phyloP scores from a whole-genome alignment of 176 grass and related monocot genomes.

The Bromus sterilis region DNA sequence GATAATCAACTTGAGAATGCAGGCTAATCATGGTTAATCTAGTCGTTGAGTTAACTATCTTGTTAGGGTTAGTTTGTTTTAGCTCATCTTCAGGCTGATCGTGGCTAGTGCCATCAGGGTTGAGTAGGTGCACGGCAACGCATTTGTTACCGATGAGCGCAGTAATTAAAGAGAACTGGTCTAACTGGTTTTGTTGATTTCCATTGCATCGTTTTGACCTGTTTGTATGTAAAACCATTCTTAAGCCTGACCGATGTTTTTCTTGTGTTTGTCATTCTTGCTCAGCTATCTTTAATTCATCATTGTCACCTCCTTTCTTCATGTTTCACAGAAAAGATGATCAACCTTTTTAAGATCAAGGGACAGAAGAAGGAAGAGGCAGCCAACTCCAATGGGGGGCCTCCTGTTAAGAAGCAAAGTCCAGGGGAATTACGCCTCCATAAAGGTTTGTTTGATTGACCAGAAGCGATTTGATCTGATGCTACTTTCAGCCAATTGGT shows the following conservation, averaged over 20 bases:
- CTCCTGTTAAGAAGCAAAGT: constrained; percentile 51
- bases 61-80: no score
- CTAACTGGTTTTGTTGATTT: background rate
- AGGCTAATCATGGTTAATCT: no score
- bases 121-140: background rate
- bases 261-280: background rate
- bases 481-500: background rate
- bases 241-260: background rate
- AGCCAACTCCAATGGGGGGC: constrained; percentile 36
- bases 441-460: constrained; percentile 33
- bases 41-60: no score
- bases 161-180: background rate
- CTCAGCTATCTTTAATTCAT: background rate
- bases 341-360: constrained; percentile 64
- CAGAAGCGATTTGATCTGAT: background rate
- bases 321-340: constrained; percentile 33
- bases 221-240: background rate
- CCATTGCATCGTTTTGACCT: background rate
- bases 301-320: background rate
- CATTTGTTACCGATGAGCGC: background rate
- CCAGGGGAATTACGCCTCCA: constrained; percentile 59
- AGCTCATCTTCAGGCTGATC: no score
- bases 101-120: background rate
- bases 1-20: no score
- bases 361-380: constrained; percentile 43